Conservation (phyloP, 306 rosid species). For the Vigna reflexopilosa region DNA sequence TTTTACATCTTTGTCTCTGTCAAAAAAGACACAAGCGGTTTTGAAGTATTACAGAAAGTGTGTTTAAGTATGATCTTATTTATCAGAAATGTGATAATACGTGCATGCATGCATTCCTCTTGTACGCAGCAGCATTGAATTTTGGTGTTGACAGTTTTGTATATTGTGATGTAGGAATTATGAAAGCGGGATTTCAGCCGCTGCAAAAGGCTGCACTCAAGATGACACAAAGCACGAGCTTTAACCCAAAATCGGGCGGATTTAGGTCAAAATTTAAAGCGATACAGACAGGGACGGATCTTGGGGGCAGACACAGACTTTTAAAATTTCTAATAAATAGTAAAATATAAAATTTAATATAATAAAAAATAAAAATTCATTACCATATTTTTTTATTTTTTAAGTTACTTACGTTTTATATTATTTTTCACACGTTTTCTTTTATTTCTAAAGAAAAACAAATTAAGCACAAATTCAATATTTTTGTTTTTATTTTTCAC, state of each 20-base stretch:
- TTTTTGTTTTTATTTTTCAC: too few species aligned
- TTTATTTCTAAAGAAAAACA: too few species aligned
- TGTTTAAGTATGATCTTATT: not conserved
- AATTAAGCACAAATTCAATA: too few species aligned
- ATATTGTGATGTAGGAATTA: not conserved
- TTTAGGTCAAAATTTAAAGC: too few species aligned
- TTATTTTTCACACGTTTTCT: too few species aligned
- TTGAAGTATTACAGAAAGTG: not conserved
- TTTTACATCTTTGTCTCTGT: slow-evolving; percentile 7
- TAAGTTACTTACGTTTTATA: too few species aligned
- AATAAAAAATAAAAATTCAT: too few species aligned
- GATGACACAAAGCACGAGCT: not conserved
- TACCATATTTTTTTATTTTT: too few species aligned
- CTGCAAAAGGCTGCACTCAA: not conserved
- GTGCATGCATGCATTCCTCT: not conserved
- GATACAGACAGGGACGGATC: too few species aligned
- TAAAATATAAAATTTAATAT: too few species aligned
- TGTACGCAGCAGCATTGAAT: not conserved
- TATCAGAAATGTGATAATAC: not conserved
- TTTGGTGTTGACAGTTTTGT: not conserved
- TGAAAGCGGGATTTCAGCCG: not conserved
- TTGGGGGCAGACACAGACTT: too few species aligned
- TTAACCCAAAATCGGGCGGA: not conserved
- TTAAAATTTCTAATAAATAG: too few species aligned
- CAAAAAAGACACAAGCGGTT: not conserved